phyloP scores from a whole-genome alignment of 495 filamentous ascomycete species.

The Penicillium atrosanguineum region DNA sequence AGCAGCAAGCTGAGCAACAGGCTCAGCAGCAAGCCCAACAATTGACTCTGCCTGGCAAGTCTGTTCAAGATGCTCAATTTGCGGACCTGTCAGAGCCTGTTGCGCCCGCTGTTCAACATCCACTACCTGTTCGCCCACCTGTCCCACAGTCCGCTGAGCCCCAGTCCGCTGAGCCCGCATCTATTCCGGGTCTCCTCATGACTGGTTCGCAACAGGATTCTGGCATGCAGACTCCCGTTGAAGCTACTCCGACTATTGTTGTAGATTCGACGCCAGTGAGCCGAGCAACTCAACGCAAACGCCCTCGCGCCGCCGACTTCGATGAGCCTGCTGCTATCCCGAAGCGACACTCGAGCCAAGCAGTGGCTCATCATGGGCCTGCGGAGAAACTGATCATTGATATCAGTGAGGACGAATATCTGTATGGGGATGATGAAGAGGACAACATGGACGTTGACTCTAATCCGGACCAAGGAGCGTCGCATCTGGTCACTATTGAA shows the following conservation, averaged over 20 bases:
- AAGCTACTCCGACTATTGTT: slow-evolving; percentile 7
- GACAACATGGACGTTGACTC: slow-evolving; percentile 37
- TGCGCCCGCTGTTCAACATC: slow-evolving; percentile 31
- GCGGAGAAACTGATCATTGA: slow-evolving; percentile 61
- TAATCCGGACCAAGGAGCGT: slow-evolving; percentile 8
- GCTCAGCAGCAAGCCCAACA: slow-evolving; percentile 13
- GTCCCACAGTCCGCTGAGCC: slow-evolving; percentile 25
- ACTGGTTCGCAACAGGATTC: slow-evolving; percentile 21
- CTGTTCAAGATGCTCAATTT: slow-evolving; percentile 1
- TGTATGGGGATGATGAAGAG: slow-evolving; percentile 42
- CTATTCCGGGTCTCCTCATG: slow-evolving; percentile 56
- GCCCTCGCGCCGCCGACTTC: slow-evolving; percentile 84
- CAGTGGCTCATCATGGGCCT: slow-evolving; percentile 9
- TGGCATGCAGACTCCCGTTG: slow-evolving; percentile 3
- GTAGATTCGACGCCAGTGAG: slow-evolving; percentile 28
- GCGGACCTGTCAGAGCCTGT: background rate
- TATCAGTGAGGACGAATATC: slow-evolving; percentile 66
- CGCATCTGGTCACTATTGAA: background rate
- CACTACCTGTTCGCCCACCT: slow-evolving; percentile 44
- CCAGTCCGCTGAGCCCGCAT: slow-evolving; percentile 23
- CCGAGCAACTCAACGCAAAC: slow-evolving; percentile 57
- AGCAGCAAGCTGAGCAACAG: slow-evolving; percentile 19
- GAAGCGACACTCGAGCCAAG: slow-evolving; percentile 62
- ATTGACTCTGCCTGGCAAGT: slow-evolving; percentile 5
- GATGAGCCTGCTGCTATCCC: slow-evolving; percentile 48